Evolutionary conservation across 2,329 filamentous ascomycete species (phyloP), one percentile per base, ranked within the genome.

Genomic region (Pseudogymnoascus sp.): DNA sequence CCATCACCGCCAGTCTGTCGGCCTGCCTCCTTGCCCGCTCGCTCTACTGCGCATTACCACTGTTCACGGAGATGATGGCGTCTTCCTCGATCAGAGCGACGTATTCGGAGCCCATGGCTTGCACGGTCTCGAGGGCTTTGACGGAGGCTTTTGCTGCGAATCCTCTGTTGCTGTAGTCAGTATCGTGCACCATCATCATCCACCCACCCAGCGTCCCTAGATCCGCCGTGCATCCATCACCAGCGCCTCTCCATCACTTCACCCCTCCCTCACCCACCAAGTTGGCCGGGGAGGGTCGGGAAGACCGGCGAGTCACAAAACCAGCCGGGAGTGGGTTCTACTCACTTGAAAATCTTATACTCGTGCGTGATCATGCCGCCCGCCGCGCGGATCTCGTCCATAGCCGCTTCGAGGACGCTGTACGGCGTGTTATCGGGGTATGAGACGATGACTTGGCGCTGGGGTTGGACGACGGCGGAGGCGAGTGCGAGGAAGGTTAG

Each of bases 291-390:
- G 21, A 37, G 23, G n/a, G 35, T 35, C 47, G 28, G 44, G 25
- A 28, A 28, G 25, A 28, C 7, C 25, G 25, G 7, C 5, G 25
- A 28, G 25, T 28, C 25, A 28, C 25, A 28, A 7, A 12, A 23
- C 14, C 25, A 56, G 14, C 5, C 42, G 38, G 25, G 18, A 21
- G 31, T 10, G 31, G 10, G 18, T 6, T 14, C 33, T 10, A 65
- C 86, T 73, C 81, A 91, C 88, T 85, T 84, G 75, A 87, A 83
- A 64, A 86, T 72, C 56, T 78, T 77, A 75, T 91, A 94, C 71
- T 87, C 83, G 77, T 95, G 91, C 21, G 89, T 94, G 69, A 96
- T 91, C 60, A 83, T 76, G 40, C 90, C 91, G 60, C 90, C 90
- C 40, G 86, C 86, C 53, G 86, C 79, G 61, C 80, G 76, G 69